Base-by-base conservation (phyloP, 306 rosid genomes). In the Lupinus albus region DNA sequence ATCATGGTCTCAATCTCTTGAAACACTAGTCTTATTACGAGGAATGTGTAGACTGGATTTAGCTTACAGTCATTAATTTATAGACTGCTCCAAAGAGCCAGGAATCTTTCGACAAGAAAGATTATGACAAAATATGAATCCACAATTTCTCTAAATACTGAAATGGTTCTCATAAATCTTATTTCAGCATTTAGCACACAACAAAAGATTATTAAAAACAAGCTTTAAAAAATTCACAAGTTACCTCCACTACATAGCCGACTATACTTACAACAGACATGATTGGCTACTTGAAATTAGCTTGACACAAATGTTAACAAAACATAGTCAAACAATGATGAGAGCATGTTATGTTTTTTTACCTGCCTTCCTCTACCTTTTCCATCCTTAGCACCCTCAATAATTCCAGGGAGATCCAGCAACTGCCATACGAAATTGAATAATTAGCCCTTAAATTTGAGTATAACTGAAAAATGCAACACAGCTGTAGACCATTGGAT, bases 301-400 rank as follows among this genome's bases (percentile, higher is more conserved):
- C 32, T 17, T 20, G 16, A 45, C 54, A 69, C 7, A 64, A 42
- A 35, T 49, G 13, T 72, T 51, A 54, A 55, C 15, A 65, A 64
- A 60, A 70, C 44, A 68, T 30, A 55, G 58, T 70, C 21, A 41
- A 65, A 52, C 12, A 16, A 42, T 35, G 18, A 69, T 41, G 0
- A 57, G 46, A n/a, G 48, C 49, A 53, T 39, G 45, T 13, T 42
- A 1, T 12, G 58, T 65, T 75, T 54, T 63, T 67, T 87, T 88
- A 93, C 99, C 97, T 93, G 99, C 73, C 99, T 84, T 77, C 99
- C 99, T 88, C 99, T 86, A 50, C 97, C 99, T 83, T 93, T 93
- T 60, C 99, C 97, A 72, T 90, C 99, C 82, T 93, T 90, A 1
- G 97, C 97, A 77, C 99, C 96, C 85, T 93, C 97, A 59, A 93